These are phyloP conservation scores for Penicillium sclerotigenum DNA, from an alignment of 2,329 filamentous ascomycete genomes.

Conservation along the genomic window DNA sequence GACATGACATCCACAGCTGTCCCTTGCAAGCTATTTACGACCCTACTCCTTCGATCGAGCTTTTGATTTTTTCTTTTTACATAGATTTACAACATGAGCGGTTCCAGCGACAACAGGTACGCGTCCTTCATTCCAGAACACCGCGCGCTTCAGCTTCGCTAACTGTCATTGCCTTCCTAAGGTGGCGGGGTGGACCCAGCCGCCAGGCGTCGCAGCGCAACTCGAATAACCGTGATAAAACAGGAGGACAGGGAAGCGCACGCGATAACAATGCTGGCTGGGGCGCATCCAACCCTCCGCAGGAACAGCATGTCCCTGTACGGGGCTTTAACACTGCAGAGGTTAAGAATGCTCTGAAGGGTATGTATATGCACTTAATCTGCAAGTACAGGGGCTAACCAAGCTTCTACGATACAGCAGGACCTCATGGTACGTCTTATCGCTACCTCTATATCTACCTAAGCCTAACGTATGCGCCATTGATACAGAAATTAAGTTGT, in stretches of 20 bases:
- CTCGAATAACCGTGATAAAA: constrained; percentile 30
- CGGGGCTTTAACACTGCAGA: constrained; percentile 45
- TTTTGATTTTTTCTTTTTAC: neutral
- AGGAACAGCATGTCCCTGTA: constrained; percentile 44
- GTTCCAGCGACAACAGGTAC: constrained; percentile 38
- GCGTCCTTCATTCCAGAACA: constrained; percentile 3
- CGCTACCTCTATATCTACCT: neutral
- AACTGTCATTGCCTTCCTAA: constrained; percentile 17
- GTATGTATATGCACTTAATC: constrained; percentile 23
- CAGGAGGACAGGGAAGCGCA: constrained; percentile 30
- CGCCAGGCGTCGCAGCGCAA: constrained; percentile 40
- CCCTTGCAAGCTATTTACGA: constrained; percentile 12
- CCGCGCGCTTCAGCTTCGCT: constrained; percentile 7
- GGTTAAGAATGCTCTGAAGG: constrained; percentile 41
- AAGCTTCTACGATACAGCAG: constrained; percentile 16
- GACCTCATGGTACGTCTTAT: constrained; percentile 28
- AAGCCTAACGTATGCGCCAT: constrained; percentile 9
- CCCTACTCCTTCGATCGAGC: neutral
- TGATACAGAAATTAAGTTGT: constrained; percentile 32
- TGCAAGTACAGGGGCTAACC: constrained; percentile 4
- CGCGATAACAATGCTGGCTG: constrained; percentile 34
- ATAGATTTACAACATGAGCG: constrained; percentile 33
- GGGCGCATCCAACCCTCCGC: constrained; percentile 25
- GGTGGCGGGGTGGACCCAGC: constrained; percentile 43
- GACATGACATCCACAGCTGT: constrained; percentile 20